Conservation (phyloP, 2,329 filamentous ascomycete genomes). For the Penicillium expansum region DNA sequence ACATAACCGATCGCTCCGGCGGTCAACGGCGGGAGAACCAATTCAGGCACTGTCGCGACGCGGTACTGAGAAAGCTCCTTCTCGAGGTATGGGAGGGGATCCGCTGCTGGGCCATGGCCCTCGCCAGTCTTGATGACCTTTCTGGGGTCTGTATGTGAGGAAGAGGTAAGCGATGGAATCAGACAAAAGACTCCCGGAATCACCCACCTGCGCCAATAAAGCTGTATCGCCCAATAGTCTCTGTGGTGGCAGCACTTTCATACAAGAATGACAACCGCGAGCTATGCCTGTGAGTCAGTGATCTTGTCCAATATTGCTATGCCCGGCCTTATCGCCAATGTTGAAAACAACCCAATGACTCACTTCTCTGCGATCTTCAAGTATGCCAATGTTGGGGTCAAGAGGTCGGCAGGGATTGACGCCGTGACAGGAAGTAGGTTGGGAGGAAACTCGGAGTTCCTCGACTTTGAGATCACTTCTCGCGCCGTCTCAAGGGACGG, state of each 20-base stretch:
- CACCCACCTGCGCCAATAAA: constrained; percentile 76
- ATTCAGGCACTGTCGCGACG: constrained; percentile 76
- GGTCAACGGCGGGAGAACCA: constrained; percentile 79
- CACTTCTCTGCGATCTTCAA: constrained; percentile 79
- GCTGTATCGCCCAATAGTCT: constrained; percentile 91
- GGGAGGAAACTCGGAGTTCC: constrained; percentile 56
- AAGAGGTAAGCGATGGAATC: constrained; percentile 11
- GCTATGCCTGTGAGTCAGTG: constrained; percentile 25
- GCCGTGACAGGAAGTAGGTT: constrained; percentile 81
- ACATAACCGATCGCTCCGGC: constrained; percentile 96
- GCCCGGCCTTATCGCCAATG: constrained; percentile 2
- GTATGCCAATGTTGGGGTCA: constrained; percentile 94
- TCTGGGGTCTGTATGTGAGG: constrained; percentile 50
- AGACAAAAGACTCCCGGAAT: not conserved
- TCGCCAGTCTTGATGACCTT: constrained; percentile 86
- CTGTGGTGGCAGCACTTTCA: constrained; percentile 87
- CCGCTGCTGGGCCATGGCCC: constrained; percentile 77
- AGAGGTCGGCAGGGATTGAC: constrained; percentile 84
- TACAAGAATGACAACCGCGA: constrained; percentile 89
- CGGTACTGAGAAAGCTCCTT: constrained; percentile 73
- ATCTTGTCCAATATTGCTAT: constrained; percentile 2
- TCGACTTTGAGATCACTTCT: constrained; percentile 54
- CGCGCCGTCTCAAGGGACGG: constrained; percentile 62
- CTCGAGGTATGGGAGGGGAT: constrained; percentile 81
- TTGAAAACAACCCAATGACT: constrained; percentile 32